Conservation (phyloP, 305 asterid genomes). For the Vinca major region DNA sequence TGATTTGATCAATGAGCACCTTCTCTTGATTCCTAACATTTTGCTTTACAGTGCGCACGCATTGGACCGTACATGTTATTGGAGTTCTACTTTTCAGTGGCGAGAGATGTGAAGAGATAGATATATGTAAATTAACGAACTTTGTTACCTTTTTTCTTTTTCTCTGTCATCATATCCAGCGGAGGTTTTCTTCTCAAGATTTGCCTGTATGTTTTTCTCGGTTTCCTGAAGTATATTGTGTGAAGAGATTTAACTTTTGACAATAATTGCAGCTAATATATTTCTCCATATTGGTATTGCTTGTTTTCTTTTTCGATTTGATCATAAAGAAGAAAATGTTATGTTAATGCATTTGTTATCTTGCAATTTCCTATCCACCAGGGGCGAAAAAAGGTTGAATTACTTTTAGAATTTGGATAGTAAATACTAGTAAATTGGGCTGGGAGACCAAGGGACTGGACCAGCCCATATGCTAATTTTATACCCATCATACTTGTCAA, state of each 20-base stretch:
- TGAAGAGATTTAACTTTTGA: not conserved
- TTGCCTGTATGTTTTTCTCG: not conserved
- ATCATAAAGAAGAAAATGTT: not conserved
- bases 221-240: not conserved
- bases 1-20: conserved; percentile 5
- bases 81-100: not conserved
- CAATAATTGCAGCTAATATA: not conserved
- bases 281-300: no score
- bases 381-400: no score
- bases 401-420: no score
- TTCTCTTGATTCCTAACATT: not conserved
- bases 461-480: no score
- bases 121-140: conserved; percentile 18
- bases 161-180: not conserved
- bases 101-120: conserved; percentile 19
- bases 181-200: not conserved
- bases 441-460: no score
- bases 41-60: not conserved
- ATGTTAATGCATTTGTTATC: no score
- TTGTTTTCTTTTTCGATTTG: no score
- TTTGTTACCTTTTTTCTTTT: conserved; percentile 1
- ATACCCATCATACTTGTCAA: no score
- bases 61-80: not conserved
- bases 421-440: no score
- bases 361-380: no score